Base-by-base conservation (phyloP, 192 early-diverging fungal genomes). In the Coemansia javaensis region DNA sequence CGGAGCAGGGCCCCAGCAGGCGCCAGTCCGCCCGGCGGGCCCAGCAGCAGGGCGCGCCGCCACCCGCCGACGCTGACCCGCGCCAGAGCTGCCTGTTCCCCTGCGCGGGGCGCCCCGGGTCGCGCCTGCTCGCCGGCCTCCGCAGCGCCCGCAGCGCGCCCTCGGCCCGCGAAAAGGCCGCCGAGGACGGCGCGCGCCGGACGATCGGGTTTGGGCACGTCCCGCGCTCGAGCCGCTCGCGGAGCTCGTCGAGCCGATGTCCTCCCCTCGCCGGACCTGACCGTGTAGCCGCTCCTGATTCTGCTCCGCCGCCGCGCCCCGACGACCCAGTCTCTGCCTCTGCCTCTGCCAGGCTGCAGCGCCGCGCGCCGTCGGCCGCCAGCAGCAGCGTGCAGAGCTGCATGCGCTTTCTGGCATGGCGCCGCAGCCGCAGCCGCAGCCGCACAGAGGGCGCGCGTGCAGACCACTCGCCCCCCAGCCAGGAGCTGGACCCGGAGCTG, bases 401-500 rank as follows among this genome's bases (percentile, higher is more conserved):
- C n/a, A n/a, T n/a, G n/a, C 36, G 8, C 24, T 38, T 10, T 49
- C n/a, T n/a, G n/a, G n/a, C n/a, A n/a, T n/a, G n/a, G n/a, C n/a
- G n/a, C n/a, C n/a, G n/a, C n/a, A n/a, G 38, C 36, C 37, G 36
- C 36, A 1, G 5, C 7, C 11, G 22, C 7, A 43, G 20, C 31
- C 40, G 4, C 42, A 32, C 34, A 15, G 32, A 44, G 7, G 36
- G 21, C 44, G 43, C 11, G 21, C 32, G 39, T 31, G 18, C 28
- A 37, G 42, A 15, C 18, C 44, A 17, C 24, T 44, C 9, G 44
- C 40, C 7, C 45, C 18, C 59, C n/a, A n/a, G n/a, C n/a, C n/a
- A n/a, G n/a, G n/a, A n/a, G n/a, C n/a, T n/a, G n/a, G n/a, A n/a
- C n/a, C n/a, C n/a, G n/a, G n/a, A n/a, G n/a, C n/a, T n/a, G n/a